Evolutionary conservation across 1,139 yeast genomes (phyloP), one percentile per base, ranked within the genome.

Genomic region (Geotrichum fermentans): DNA sequence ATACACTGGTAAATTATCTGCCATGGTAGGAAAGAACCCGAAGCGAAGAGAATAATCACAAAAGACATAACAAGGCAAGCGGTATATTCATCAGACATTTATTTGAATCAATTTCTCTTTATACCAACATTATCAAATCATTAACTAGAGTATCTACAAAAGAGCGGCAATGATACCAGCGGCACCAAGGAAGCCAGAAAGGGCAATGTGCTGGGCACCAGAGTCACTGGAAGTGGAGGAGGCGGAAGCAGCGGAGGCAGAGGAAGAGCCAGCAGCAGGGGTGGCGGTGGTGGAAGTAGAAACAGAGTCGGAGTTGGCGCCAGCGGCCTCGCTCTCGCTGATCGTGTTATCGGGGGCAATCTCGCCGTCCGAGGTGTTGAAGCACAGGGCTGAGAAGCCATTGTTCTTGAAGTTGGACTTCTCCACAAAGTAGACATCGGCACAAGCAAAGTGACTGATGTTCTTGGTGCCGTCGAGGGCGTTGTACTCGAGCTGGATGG

Each of bases 381-480:
- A 70, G 59, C 74, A 70, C 41, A 63, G 52, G 32, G 60, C 50
- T 7, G 73, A 69, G 47, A 52, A 59, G 37, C 63, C 64, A 10
- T 70, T 54, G 38, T 61, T 57, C 43, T 65, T 62, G 55, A 70
- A 70, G 33, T 65, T 67, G 10, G 61, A 56, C 49, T 63, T 65
- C 55, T 69, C 71, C 41, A 71, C 73, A 52, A 69, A 71, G 28
- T 42, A 54, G 49, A 70, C 57, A 53, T 70, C 74, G 21, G 74
- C 64, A 58, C 73, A 71, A 32, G 68, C 69, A 47, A 63, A 69
- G 57, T 70, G 72, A 49, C 67, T 68, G 6, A 68, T 61, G 58
- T 71, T 68, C 43, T 62, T 55, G 22, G 57, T 53, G 34, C 69
- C 72, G 50, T 69, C 73, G 18, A 62, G 33, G 40, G 72, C 73